These are phyloP conservation scores for Rhododendron henanense DNA, from an alignment of 148 eudicot species.

Conservation along the genomic window DNA sequence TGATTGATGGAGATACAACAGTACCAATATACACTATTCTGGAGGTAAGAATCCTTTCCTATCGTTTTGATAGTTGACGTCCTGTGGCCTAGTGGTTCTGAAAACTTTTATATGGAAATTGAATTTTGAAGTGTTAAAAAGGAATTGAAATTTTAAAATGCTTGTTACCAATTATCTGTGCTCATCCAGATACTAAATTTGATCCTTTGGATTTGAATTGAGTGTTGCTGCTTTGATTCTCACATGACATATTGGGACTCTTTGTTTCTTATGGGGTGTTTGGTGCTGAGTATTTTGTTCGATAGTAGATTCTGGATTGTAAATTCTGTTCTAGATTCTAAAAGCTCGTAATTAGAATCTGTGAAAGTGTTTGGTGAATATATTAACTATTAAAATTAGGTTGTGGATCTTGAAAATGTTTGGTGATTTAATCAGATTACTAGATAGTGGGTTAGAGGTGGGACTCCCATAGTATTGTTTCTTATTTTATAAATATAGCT, in stretches of 20 bases:
- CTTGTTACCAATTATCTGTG: background rate
- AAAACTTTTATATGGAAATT: background rate
- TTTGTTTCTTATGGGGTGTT: background rate
- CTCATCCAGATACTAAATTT: background rate
- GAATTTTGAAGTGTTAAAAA: background rate
- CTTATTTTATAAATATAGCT: too few relatives aligned
- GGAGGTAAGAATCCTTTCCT: constrained; percentile 49
- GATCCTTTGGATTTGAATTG: background rate
- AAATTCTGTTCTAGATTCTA: too few relatives aligned
- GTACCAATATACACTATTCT: constrained; percentile 86
- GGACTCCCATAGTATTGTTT: too few relatives aligned
- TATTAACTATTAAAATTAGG: too few relatives aligned
- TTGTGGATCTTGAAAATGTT: too few relatives aligned
- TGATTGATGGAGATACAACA: constrained; percentile 86
- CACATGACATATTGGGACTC: background rate
- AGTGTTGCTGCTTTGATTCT: background rate
- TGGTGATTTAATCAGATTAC: too few relatives aligned
- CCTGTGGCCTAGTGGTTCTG: background rate
- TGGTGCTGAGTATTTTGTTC: too few relatives aligned
- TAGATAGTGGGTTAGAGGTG: too few relatives aligned
- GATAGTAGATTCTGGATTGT: too few relatives aligned
- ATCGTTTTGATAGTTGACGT: background rate
- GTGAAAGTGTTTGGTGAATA: too few relatives aligned
- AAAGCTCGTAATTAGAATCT: too few relatives aligned
- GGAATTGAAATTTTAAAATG: background rate